Evolutionary conservation across 768 basidiomycete species (phyloP).

Genomic region (Favolaschia claudopus): DNA sequence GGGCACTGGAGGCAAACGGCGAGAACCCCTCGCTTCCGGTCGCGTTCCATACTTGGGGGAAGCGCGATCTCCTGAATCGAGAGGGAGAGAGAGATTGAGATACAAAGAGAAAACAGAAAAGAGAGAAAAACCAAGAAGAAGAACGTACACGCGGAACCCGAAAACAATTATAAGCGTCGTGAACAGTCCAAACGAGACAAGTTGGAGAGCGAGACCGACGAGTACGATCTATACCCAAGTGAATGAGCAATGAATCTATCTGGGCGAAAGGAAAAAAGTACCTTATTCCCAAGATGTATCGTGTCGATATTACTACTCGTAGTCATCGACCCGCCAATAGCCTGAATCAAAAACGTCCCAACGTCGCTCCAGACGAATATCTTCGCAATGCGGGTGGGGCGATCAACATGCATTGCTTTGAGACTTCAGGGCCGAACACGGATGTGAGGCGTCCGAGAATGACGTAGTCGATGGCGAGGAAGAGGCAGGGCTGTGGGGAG

Average conservation of each 20-base stretch:
- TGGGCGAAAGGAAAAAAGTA: slow-evolving; percentile 19
- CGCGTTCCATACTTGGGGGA: not conserved
- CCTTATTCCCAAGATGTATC: slow-evolving; percentile 32
- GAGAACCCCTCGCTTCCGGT: not conserved
- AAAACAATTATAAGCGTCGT: slow-evolving; percentile 42
- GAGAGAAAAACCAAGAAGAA: not conserved
- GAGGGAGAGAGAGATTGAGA: too few species aligned
- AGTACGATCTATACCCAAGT: slow-evolving; percentile 45
- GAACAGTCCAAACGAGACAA: slow-evolving; percentile 48
- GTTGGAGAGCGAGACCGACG: slow-evolving; percentile 50
- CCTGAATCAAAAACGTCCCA: slow-evolving; percentile 61
- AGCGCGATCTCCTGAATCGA: too few species aligned
- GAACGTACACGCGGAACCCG: slow-evolving; percentile 40
- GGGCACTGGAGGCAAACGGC: not conserved
- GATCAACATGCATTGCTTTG: slow-evolving; percentile 48
- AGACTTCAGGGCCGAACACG: slow-evolving; percentile 38
- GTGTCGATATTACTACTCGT: slow-evolving; percentile 25
- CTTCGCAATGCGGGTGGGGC: slow-evolving; percentile 45
- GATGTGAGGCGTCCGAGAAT: slow-evolving; percentile 56
- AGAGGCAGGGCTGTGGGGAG: slow-evolving; percentile 58
- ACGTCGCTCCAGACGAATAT: slow-evolving; percentile 60
- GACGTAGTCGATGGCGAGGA: slow-evolving; percentile 61
- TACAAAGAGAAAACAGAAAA: not conserved
- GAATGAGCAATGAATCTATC: not conserved
- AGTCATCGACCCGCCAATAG: slow-evolving; percentile 42